Evolutionary conservation across 108 stramenopile species (phyloP).

Genomic region (Skeletonema tropicum): DNA sequence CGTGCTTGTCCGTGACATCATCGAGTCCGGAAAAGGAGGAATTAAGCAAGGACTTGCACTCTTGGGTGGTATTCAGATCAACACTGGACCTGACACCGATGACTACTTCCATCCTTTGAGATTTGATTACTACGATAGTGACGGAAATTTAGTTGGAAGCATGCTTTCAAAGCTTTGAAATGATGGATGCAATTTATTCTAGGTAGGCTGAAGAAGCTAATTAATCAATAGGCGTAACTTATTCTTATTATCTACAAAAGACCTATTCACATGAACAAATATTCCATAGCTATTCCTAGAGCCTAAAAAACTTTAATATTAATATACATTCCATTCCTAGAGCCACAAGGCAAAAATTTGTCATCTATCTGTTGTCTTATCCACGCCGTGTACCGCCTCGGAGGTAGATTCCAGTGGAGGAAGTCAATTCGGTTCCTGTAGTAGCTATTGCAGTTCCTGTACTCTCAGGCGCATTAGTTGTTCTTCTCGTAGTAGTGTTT

Average conservation of each 20-base stretch:
- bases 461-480: too few species aligned
- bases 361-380: neutral
- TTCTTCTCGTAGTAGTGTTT: too few species aligned
- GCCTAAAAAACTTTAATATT: too few species aligned
- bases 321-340: too few species aligned
- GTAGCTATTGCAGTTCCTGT: too few species aligned
- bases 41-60: conserved; percentile 36
- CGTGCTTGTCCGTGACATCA: conserved; percentile 20
- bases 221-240: too few species aligned
- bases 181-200: neutral
- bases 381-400: neutral
- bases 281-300: too few species aligned
- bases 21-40: conserved; percentile 12
- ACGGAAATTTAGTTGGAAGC: conserved; percentile 22
- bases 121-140: conserved; percentile 28
- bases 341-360: neutral
- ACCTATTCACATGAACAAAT: neutral
- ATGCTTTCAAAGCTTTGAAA: conserved; percentile 6
- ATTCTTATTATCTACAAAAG: too few species aligned
- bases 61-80: conserved; percentile 54
- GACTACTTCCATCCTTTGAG: conserved; percentile 46
- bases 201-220: neutral
- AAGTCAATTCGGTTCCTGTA: too few species aligned
- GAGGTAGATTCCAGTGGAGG: neutral
- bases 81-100: conserved; percentile 16